Base-by-base conservation (phyloP, 768 basidiomycete species). In the Lyophyllum semitale region DNA sequence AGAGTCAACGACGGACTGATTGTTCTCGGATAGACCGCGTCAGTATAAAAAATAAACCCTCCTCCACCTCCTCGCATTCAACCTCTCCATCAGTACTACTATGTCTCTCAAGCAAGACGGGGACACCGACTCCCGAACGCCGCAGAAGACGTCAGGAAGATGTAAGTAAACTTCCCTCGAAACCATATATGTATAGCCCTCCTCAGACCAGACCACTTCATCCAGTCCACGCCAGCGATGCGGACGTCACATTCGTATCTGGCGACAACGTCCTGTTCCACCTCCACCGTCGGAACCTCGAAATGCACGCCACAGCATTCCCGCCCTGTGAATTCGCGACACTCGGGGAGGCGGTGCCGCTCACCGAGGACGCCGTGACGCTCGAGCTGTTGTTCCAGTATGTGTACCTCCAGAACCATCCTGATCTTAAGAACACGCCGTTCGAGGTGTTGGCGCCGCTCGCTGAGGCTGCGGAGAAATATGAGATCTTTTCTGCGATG, bases 331-430 rank as follows among this genome's bases (percentile, higher is more conserved):
- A 9, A 38, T 38, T 44, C 18, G 29, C 12, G 8, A 5, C 40
- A 2, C 12, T 8, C 12, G 44, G 20, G 6, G 53, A 51, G 3
- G 32, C 9, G 2, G 58, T 55, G 1, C 4, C 17, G 5, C 43
- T 59, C 15, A 51, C 43, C 11, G 54, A 59, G 48, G 29, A 53
- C 18, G 25, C 54, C 0, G 29, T 26, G 2, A 56, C 54, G 17
- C 54, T 59, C n/a, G 58, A 56, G 30, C 29, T 56, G 15, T 26
- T 59, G 4, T 59, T 59, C 32, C 38, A 49, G 20, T 59, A 46
- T 6, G 43, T 53, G 2, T 56, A 59, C 35, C 58, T 54, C 0
- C 8, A 17, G n/a, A 38, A 40, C 1, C 54, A 53, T 23, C 58
- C 58, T 8, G 23, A 49, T 1, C 49, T 59, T 13, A 22, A 26